Evolutionary conservation across 2,329 filamentous ascomycete genomes (phyloP).

Genomic region (Alternaria metachromatica): DNA sequence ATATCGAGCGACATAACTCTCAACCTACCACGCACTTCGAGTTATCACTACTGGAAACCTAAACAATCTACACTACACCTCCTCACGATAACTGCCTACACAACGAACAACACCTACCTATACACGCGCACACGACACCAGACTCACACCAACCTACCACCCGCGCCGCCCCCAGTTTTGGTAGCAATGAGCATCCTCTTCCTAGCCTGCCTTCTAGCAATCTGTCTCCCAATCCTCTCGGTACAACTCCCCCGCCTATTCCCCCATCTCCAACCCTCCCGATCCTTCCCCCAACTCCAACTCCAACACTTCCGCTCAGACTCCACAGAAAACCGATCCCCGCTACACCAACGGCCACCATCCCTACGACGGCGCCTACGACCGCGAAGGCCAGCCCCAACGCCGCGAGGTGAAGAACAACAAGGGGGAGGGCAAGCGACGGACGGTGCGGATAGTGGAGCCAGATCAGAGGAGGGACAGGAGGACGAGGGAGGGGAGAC

Average conservation of each 20-base stretch:
- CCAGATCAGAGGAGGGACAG: neutral
- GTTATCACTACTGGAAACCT: neutral
- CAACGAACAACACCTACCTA: neutral
- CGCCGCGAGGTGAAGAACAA: neutral
- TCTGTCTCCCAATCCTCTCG: conserved; percentile 31
- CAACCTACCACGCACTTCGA: too few species aligned
- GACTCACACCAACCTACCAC: neutral
- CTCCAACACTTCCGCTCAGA: conserved; percentile 10
- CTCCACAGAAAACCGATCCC: conserved; percentile 18
- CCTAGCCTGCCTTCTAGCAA: conserved; percentile 25
- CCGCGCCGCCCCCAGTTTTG: neutral
- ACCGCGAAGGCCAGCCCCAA: neutral
- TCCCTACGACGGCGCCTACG: conserved; percentile 13
- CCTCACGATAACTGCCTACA: neutral
- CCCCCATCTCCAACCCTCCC: conserved; percentile 11
- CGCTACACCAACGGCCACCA: conserved; percentile 14
- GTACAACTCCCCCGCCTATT: conserved; percentile 27
- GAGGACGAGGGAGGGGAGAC: neutral
- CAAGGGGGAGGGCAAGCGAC: neutral
- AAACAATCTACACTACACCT: neutral
- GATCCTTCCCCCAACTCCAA: neutral
- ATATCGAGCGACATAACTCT: neutral
- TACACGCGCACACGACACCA: neutral
- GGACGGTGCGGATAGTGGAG: conserved; percentile 16
- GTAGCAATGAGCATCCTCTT: conserved; percentile 22